Conservation (phyloP, 768 basidiomycete genomes). For the Suillus spraguei region DNA sequence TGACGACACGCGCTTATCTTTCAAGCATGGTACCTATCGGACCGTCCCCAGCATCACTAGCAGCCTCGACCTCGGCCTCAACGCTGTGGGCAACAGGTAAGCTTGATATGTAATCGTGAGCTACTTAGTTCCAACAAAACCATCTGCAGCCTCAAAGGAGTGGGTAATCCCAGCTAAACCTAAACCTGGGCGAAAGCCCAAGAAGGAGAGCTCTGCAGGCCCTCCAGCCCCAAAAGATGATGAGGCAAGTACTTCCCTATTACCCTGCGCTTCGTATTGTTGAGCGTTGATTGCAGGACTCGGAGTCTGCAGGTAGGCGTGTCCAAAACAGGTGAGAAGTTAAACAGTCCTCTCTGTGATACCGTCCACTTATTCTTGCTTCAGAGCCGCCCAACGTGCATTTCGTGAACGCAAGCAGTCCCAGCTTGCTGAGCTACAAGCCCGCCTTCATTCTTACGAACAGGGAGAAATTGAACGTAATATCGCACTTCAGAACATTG, state of each 20-base stretch:
- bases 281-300: constrained; percentile 27
- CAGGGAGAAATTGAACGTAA: constrained; percentile 91
- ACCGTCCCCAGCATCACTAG: constrained; percentile 30
- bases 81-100: constrained; percentile 79
- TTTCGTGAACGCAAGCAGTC: constrained; percentile 90
- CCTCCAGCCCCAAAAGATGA: constrained; percentile 40
- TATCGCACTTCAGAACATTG: constrained; percentile 79
- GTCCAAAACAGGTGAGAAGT: constrained; percentile 70
- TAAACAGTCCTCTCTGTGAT: neutral
- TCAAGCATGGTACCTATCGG: constrained; percentile 31
- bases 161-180: constrained; percentile 88
- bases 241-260: constrained; percentile 45
- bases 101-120: constrained; percentile 13
- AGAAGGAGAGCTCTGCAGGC: constrained; percentile 53
- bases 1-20: constrained; percentile 23
- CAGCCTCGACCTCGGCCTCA: constrained; percentile 47
- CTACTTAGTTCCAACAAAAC: constrained; percentile 13
- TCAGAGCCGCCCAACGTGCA: constrained; percentile 84
- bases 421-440: constrained; percentile 85
- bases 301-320: constrained; percentile 64
- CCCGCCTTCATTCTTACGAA: constrained; percentile 82
- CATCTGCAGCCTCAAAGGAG: constrained; percentile 73
- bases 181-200: constrained; percentile 87
- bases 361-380: constrained; percentile 2
- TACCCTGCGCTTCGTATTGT: constrained; percentile 4